Base-by-base conservation (phyloP, 495 filamentous ascomycete species). In the Niebla homalea region DNA sequence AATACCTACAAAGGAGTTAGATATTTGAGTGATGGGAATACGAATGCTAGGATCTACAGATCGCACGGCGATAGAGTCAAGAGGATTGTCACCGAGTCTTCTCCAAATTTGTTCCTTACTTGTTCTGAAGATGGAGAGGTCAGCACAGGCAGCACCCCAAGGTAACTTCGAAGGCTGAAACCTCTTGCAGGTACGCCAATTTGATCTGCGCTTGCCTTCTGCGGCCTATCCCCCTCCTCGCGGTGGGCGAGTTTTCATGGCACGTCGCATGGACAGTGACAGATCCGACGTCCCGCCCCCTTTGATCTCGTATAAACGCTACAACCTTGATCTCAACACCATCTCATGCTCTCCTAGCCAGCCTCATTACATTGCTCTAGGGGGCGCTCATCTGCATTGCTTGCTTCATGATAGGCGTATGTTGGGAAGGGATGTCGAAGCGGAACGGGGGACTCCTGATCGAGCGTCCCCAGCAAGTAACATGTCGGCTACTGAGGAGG, bases 101-200 rank as follows among this genome's bases (percentile, higher is more conserved):
- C 78, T 1, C 83, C 83, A 4, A 67, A 81, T 59, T 67, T 84
- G 15, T 87, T 87, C 55, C 64, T 87, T 15, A 87, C 81, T 4
- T 87, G 83, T 57, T 85, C 82, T 3, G 83, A 87, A 61, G 83
- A 87, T 62, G 83, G 83, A 5, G 83, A 85, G 49, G 82, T 86
- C 19, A 55, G 52, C 43, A 3, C n/a, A 4, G 43, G 16, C n/a
- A 32, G 14, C 29, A 32, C 14, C 7, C 18, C 14, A 14, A 23
- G 20, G 4, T 36, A 26, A 19, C 6, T n/a, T 16, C 25, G 38
- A 29, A 36, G 52, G 49, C 54, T 57, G 36, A 60, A 48, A 25
- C 14, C 18, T 48, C 20, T 42, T 22, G 32, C 39, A 60, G 57
- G 58, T 61, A 42, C 75, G 83, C 42, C 83, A 87, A 57, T 87